Base-by-base conservation (phyloP, 1,284 basidiomycete genomes). In the Fomitopsis pinicola region DNA sequence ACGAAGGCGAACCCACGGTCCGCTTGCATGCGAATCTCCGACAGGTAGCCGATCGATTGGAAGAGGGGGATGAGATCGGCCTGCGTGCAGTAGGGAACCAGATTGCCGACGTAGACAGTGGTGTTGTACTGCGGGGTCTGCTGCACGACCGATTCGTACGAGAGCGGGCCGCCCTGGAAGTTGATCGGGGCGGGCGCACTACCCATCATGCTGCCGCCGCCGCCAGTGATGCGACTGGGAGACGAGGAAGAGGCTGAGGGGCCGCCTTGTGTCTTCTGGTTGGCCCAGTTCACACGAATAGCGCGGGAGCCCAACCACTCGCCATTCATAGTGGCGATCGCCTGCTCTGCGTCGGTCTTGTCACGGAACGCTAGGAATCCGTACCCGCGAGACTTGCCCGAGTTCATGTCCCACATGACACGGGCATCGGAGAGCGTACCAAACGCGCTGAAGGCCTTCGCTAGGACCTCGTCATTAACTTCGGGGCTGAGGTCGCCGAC, bases 321-420 rank as follows among this genome's bases (percentile, higher is more conserved):
- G 60, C 97, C 97, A 72, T 99, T 98, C 96, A 98, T 98, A 59
- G 95, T 95, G 36, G 92, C 91, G 72, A 98, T 99, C 54, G 97
- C 96, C 75, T 97, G 94, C 75, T 98, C 96, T 35, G 97, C 97
- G 71, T 99, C 97, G 58, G 93, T 91, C 79, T 96, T 96, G 80
- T 97, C 95, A 68, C 95, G 87, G 83, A 95, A 94, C 12, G 93
- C 93, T 65, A 95, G 86, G 82, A 97, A 96, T 62, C 93, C 93
- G 73, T 95, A 97, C 46, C 95, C 93, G 69, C 93, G 88, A 72
- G 93, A 97, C 80, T 98, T 98, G 67, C 97, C 96, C 61, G 95
- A 97, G 80, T 96, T 97, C 93, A 97, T 96, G 76, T 99, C 97
- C 95, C 97, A 98, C 96, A 99, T 99, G 68, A 99, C 96, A 54